Evolutionary conservation across 345 rosid species (phyloP).

Genomic region (Arabis hirsuta): DNA sequence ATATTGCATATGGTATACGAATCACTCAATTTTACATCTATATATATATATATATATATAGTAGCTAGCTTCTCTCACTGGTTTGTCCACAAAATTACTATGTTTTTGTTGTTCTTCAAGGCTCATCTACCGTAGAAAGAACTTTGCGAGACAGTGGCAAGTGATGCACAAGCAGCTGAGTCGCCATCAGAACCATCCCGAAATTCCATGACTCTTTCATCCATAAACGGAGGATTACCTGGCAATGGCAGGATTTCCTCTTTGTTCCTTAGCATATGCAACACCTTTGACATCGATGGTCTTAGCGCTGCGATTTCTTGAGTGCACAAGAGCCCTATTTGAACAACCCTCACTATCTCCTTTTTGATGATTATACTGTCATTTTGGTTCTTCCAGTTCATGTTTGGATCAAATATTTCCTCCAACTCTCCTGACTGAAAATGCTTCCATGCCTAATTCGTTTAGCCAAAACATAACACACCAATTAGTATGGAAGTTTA

Average conservation of each 20-base stretch:
- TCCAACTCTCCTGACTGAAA: slow-evolving; percentile 71
- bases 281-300: slow-evolving; percentile 78
- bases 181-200: slow-evolving; percentile 56
- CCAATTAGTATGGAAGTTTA: slow-evolving; percentile 25
- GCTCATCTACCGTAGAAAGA: slow-evolving; percentile 78
- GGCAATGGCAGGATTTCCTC: slow-evolving; percentile 72
- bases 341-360: slow-evolving; percentile 69
- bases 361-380: slow-evolving; percentile 51
- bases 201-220: slow-evolving; percentile 82
- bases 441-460: slow-evolving; percentile 69
- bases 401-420: slow-evolving; percentile 72
- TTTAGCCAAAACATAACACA: not conserved
- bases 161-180: slow-evolving; percentile 55
- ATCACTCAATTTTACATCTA: slow-evolving; percentile 14
- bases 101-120: not conserved
- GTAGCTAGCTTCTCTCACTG: slow-evolving; percentile 10
- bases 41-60: not conserved
- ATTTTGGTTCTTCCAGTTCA: slow-evolving; percentile 48
- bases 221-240: slow-evolving; percentile 82
- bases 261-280: slow-evolving; percentile 72
- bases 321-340: slow-evolving; percentile 77
- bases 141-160: slow-evolving; percentile 63
- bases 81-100: slow-evolving; percentile 25
- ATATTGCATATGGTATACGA: slow-evolving; percentile 4
- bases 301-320: slow-evolving; percentile 76